Base-by-base conservation (phyloP, 352 stramenopile genomes). In the Pythium scleroteichum region DNA sequence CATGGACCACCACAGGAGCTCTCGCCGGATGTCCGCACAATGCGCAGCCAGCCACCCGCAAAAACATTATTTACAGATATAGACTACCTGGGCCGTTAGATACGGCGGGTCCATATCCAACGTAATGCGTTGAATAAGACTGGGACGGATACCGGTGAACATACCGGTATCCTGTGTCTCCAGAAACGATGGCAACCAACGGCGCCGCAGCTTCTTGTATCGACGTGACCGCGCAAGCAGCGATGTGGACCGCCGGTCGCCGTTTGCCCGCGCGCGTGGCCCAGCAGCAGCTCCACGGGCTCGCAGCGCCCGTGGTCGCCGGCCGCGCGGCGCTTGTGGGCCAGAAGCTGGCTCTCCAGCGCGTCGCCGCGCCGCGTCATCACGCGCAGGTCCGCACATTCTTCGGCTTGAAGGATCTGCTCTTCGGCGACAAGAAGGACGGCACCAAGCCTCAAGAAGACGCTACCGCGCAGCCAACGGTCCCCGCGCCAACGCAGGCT, bases 371-470 rank as follows among this genome's bases (percentile, higher is more conserved):
- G 14, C 38, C 40, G 32, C 48, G 24, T 24, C 59, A 41, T 8
- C 55, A 57, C 44, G 22, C 39, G 20, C 82, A 89, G 41, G 44
- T 65, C 35, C 80, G 83, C 17, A 42, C 71, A 35, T 89, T 92
- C 55, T 74, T 91, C 22, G 83, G 83, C 0, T 65, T 91, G 40
- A 78, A 75, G 46, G 83, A 90, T 6, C 41, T 86, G 50, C 47
- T 92, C 38, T 91, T 92, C 29, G 79, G 79, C 20, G 60, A 69
- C 44, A 82, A 83, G 58, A 83, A 80, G 46, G 59, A 79, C 12
- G 57, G 66, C 19, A 52, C 73, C 26, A 51, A 57, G 4, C 38
- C 57, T 7, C 66, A 48, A 12, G 57, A 62, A 13, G 24, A 40
- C 24, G 8, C 29, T 41, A 29, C 35, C 23, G 42, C 14, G 9